Conservation (phyloP, 768 basidiomycete genomes). For the Harrya chromipes region DNA sequence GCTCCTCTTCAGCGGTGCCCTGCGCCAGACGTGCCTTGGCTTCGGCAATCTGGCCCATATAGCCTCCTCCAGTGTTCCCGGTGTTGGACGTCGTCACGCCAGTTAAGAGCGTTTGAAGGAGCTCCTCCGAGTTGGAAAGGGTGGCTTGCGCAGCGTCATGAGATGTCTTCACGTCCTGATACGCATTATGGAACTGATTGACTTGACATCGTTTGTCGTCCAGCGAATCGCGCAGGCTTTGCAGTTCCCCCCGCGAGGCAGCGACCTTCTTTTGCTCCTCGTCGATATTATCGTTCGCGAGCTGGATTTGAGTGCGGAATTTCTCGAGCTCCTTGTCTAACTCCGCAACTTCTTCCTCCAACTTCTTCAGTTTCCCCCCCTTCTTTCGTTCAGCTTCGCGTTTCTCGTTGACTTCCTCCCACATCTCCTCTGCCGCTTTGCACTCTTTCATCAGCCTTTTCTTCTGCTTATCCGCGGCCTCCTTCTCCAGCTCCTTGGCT, state of each 20-base stretch:
- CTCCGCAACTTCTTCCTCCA: conserved; percentile 76
- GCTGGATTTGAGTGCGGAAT: conserved; percentile 79
- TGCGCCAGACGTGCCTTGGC: conserved; percentile 74
- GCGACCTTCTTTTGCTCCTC: conserved; percentile 71
- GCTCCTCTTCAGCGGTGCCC: conserved; percentile 80
- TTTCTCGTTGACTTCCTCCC: conserved; percentile 62
- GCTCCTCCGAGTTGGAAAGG: conserved; percentile 76
- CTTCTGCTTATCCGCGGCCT: conserved; percentile 43
- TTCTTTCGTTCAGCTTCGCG: conserved; percentile 88
- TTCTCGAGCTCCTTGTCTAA: conserved; percentile 81
- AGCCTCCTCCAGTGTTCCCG: conserved; percentile 79
- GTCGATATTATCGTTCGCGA: conserved; percentile 67
- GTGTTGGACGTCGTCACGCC: conserved; percentile 74
- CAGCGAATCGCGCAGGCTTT: conserved; percentile 58
- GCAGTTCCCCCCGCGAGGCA: conserved; percentile 50
- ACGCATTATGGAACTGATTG: conserved; percentile 48
- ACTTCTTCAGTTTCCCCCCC: conserved; percentile 85
- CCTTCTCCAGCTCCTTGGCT: conserved; percentile 47
- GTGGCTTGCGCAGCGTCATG: conserved; percentile 59
- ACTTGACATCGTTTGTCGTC: conserved; percentile 61
- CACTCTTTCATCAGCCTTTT: conserved; percentile 52
- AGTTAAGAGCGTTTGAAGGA: conserved; percentile 92
- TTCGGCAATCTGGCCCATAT: conserved; percentile 93
- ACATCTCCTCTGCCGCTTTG: conserved; percentile 64
- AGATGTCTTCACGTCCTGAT: conserved; percentile 63